Conservation (phyloP, 768 basidiomycete species). For the Tylopilus sp. region DNA sequence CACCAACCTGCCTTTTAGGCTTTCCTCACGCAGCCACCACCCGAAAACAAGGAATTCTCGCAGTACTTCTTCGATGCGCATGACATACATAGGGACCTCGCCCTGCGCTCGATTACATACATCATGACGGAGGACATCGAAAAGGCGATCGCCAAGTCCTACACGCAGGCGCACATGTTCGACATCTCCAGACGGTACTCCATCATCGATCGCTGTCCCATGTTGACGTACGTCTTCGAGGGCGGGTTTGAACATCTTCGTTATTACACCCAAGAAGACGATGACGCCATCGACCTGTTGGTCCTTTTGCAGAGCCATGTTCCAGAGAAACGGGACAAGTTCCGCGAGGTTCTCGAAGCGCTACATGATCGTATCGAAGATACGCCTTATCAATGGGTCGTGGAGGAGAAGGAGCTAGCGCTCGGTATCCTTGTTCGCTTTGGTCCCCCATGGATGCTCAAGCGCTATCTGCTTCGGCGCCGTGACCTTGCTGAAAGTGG, state of each 20-base stretch:
- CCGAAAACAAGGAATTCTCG: slow-evolving; percentile 5
- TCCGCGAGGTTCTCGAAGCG: slow-evolving; percentile 21
- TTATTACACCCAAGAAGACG: slow-evolving; percentile 25
- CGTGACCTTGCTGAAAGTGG: slow-evolving; percentile 18
- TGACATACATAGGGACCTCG: slow-evolving; percentile 25
- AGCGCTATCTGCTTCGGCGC: slow-evolving; percentile 23
- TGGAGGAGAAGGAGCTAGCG: slow-evolving; percentile 23
- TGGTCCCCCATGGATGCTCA: slow-evolving; percentile 26
- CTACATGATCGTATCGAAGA: slow-evolving; percentile 24
- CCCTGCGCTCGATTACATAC: slow-evolving; percentile 28
- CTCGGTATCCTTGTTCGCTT: slow-evolving; percentile 22
- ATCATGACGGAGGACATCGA: slow-evolving; percentile 25
- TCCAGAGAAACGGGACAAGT: slow-evolving; percentile 21
- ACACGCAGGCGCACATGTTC: slow-evolving; percentile 24
- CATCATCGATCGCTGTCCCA: slow-evolving; percentile 25
- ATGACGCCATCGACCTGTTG: slow-evolving; percentile 24
- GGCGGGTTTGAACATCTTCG: slow-evolving; percentile 27
- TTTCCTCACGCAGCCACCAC: slow-evolving; percentile 22
- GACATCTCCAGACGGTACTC: slow-evolving; percentile 24
- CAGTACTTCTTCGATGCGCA: slow-evolving; percentile 23
- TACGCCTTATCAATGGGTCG: slow-evolving; percentile 23
- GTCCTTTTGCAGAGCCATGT: slow-evolving; percentile 18
- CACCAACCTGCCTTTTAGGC: slow-evolving; percentile 8
- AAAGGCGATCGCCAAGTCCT: slow-evolving; percentile 21
- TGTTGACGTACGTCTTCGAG: slow-evolving; percentile 29